Base-by-base conservation (phyloP, 164 flowering plant species). In the Vitis rupestris region DNA sequence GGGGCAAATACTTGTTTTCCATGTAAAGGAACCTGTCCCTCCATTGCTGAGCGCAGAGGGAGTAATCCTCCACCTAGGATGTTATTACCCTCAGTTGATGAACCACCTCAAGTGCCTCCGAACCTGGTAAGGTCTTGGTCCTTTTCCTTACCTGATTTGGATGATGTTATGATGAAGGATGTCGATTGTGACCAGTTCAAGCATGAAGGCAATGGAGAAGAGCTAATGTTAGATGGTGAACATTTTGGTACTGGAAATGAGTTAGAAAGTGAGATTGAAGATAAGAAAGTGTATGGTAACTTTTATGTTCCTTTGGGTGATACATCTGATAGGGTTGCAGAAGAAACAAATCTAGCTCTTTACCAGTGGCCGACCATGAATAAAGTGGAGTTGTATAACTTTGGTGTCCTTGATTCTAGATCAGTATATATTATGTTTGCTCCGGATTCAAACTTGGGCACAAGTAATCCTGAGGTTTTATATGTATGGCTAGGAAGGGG, bases 11-110 rank as follows among this genome's bases (percentile, higher is more conserved):
- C 70, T 56, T 74, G 74, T 76, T 67, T 72, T 27, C 75, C 83
- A 14, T 70, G 81, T 65, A 82, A 79, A 78, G 83, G 81, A 51
- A 61, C 62, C 47, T 66, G 73, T 10, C 86, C 84, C n/a, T 88
- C 87, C 5, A 74, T 91, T 73, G 93, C 94, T 10, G 93, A 87
- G 72, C 90, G 93, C 37, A 77, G 91, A 68, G 94, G 93, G 63
- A 82, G 84, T 70, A 67, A 61, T 70, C 87, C 86, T 62, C 90
- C 91, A 12, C 75, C 90, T 15, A 70, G 80, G 16, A 80, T 81
- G 84, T 69, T 81, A 75, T 64, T 85, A 44, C 75, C 82, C 15
- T 67, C 89, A 23, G 63, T 75, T 59, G 82, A 80, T 72, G 80
- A 82, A 59, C 70, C 76, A 31, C 61, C 84, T 66, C 73, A 59